Evolutionary conservation across 2,329 filamentous ascomycete species (phyloP), one percentile per base, ranked within the genome.

Genomic region (Atkinsonella texensis): DNA sequence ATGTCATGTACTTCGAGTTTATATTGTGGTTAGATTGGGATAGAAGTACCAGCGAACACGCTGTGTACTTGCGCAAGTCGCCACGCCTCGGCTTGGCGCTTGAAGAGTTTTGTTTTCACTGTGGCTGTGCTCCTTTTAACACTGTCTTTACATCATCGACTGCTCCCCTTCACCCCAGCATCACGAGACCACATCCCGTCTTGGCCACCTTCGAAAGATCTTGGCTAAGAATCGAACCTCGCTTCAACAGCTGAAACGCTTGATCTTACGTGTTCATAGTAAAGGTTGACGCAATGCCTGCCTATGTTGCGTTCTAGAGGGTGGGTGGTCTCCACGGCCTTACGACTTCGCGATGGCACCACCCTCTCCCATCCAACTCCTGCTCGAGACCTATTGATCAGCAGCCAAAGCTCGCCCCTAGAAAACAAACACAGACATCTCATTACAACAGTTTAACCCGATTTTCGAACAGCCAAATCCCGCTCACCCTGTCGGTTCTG

Each of bases 341-440:
- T 52, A 67, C 65, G 64, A 63, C 60, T 68, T 72, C 69, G 68
- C 70, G 65, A 80, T 79, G 77, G 76, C 70, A 74, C 73, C 74
- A 75, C 74, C 74, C 73, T 77, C 74, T 64, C 65, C 66, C 69
- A 69, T 64, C 61, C 63, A 58, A 62, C 63, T 66, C 60, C 64
- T 23, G 43, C 15, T 38, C 52, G 49, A 49, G 46, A 43, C 35
- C 44, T 43, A 13, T 11, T 23, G 3, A 35, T 35, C 28, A n/a
- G 33, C 41, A 10, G 9, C 39, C 18, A 23, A 41, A 12, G 15
- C 11, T 11, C 33, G 10, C 3, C 18, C 20, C 4, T 2, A 17
- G n/a, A 48, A 39, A 39, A n/a, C n/a, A 28, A 28, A 28, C 7
- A 5, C 28, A 28, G 7, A 8, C 2, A 28, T 28, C 4, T 28